Evolutionary conservation across 805 yeast species (phyloP), one percentile per base, ranked within the genome.

Genomic region (Ogataea saltuana): DNA sequence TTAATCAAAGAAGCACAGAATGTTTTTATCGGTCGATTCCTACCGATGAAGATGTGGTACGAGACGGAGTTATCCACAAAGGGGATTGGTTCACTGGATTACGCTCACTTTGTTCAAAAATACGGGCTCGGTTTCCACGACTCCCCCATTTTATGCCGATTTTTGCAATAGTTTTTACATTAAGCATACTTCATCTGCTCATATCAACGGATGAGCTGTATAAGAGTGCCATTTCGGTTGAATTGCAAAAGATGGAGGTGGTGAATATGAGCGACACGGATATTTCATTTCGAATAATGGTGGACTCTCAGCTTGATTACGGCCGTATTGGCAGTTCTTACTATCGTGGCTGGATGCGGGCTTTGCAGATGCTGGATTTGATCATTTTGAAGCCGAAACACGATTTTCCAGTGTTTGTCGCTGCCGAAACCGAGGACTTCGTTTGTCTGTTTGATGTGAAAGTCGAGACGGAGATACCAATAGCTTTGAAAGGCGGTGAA

Each of bases 231-330:
- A 8, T 38, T 20, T 7, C 22, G 8, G 32, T 43, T n/a, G 27
- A 27, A 13, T 12, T 41, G 17, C 42, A 29, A 7, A n/a, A 26
- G 3, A 11, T 47, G 10, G 26, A 27, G 15, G 33, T 47, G 16
- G 16, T 15, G 6, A 27, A 50, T 6, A 28, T 48, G 10, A 29
- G 42, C 3, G 39, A 41, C 17, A 10, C 28, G 9, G 48, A 45
- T 2, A n/a, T 48, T 6, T 17, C 23, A 10, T 34, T 48, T 13
- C 22, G 27, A 11, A 8, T 41, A 13, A 12, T 15, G 11, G 34
- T 39, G 9, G 11, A n/a, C 4, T 13, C 41, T 2, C 16, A 17
- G 19, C 32, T 48, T 30, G 31, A 46, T 19, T 46, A 48, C 27
- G 28, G 21, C n/a, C 26, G 23, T 17, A 16, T 48, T n/a, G 22